A percentile compares a stretch with the other conserved stretches of the same genome.
Conservation (phyloP, 345 rosid genomes). For the Mangifera indica region DNA sequence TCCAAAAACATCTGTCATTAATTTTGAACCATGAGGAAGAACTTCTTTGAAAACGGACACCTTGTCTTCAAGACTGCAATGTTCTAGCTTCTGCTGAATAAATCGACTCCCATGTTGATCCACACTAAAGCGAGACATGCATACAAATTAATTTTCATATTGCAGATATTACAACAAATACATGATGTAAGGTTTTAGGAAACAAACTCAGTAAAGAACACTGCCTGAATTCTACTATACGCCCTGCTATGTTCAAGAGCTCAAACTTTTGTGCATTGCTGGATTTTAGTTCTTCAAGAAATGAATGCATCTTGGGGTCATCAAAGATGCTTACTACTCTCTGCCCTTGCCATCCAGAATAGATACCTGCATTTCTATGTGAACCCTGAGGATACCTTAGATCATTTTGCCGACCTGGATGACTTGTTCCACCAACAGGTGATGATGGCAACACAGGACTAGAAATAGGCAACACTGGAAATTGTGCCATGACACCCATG, state of each 20-base stretch:
- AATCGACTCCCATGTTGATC: constrained; percentile 99
- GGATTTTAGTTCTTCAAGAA: constrained; percentile 91
- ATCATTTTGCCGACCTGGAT: constrained; percentile 58
- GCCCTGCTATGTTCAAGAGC: constrained; percentile 78
- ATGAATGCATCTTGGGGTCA: constrained; percentile 64
- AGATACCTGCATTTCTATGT: constrained; percentile 52
- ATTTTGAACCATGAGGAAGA: constrained; percentile 79
- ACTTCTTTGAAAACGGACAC: constrained; percentile 83
- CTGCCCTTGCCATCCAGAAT: constrained; percentile 84
- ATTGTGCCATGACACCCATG: constrained; percentile 64
- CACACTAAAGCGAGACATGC: constrained; percentile 51
- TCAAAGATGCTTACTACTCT: constrained; percentile 56
- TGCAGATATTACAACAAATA: neutral
- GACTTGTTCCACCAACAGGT: constrained; percentile 55
- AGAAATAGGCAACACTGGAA: constrained; percentile 61
- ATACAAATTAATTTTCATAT: constrained; percentile 19
- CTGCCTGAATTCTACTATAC: constrained; percentile 90
- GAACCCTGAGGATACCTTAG: constrained; percentile 53
- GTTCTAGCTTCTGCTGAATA: constrained; percentile 96
- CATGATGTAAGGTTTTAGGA: constrained; percentile 8
- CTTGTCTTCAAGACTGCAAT: constrained; percentile 74
- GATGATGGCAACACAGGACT: constrained; percentile 73
- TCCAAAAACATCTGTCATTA: constrained; percentile 98
- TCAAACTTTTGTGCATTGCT: constrained; percentile 79
- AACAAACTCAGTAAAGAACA: constrained; percentile 30